Percentiles rank a stretch among this genome's conserved stretches.
Conservation (phyloP, 2,329 filamentous ascomycete genomes). For the Zasmidium angulare region DNA sequence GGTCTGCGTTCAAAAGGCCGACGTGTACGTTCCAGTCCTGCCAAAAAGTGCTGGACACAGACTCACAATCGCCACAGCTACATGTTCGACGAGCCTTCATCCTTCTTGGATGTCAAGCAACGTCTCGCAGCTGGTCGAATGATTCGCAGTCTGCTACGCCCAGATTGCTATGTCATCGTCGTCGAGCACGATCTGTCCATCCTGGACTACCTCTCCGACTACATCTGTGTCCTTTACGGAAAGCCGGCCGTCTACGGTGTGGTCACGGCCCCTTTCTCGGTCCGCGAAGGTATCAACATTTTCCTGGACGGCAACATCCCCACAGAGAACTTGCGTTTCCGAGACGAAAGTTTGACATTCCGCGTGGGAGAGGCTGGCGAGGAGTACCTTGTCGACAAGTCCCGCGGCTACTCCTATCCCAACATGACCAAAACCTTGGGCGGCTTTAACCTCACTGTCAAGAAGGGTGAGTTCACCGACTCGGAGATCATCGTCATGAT, state of each 20-base stretch:
- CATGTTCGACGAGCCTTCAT: conserved; percentile 99
- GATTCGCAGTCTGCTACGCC: conserved; percentile 84
- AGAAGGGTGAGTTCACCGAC: conserved; percentile 86
- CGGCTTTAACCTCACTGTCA: conserved; percentile 78
- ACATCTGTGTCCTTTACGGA: conserved; percentile 95
- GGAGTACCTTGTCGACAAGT: conserved; percentile 81
- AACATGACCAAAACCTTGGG: conserved; percentile 91
- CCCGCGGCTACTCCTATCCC: conserved; percentile 82
- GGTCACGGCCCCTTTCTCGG: conserved; percentile 90
- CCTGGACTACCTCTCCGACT: conserved; percentile 97
- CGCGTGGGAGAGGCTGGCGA: conserved; percentile 86
- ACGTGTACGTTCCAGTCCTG: conserved; percentile 60
- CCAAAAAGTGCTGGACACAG: background rate
- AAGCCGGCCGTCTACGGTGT: conserved; percentile 96
- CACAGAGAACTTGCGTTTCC: conserved; percentile 97
- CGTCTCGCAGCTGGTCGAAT: conserved; percentile 88
- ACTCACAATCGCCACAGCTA: conserved; percentile 54
- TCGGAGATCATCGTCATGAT: conserved; percentile 99
- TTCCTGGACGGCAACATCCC: conserved; percentile 98
- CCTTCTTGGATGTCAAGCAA: conserved; percentile 99
- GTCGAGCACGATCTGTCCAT: conserved; percentile 99
- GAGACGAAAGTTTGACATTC: conserved; percentile 95
- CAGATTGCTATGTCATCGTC: conserved; percentile 94
- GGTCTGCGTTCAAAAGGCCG: conserved; percentile 91
- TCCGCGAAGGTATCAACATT: conserved; percentile 98